These are phyloP conservation scores for Trichosporon coremiiforme DNA, from an alignment of 1,284 basidiomycete genomes.

Conservation along the genomic window DNA sequence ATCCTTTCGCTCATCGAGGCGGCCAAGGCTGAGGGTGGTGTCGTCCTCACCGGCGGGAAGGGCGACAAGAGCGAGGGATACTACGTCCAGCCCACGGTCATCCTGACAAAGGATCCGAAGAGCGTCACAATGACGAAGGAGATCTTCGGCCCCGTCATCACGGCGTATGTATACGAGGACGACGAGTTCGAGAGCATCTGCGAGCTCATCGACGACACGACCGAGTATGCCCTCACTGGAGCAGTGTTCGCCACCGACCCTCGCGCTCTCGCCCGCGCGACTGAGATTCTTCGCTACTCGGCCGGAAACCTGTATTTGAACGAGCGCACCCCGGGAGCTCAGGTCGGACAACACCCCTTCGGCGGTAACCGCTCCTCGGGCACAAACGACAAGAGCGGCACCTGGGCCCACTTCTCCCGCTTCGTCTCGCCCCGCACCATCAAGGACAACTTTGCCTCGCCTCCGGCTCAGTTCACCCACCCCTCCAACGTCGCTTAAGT, in stretches of 20 bases:
- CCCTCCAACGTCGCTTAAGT: constrained; percentile 75
- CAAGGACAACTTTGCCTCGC: constrained; percentile 89
- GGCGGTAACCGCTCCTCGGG: constrained; percentile 81
- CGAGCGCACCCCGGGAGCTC: constrained; percentile 85
- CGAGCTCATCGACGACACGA: constrained; percentile 82
- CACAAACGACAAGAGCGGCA: constrained; percentile 98
- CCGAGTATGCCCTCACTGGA: constrained; percentile 87
- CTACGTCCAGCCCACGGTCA: constrained; percentile 92
- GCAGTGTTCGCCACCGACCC: constrained; percentile 84
- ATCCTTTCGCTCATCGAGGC: constrained; percentile 81
- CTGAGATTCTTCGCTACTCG: constrained; percentile 78
- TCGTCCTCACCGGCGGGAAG: constrained; percentile 82
- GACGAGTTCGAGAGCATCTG: constrained; percentile 81
- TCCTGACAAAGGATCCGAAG: constrained; percentile 87
- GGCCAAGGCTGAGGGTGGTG: constrained; percentile 84
- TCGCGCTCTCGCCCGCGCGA: constrained; percentile 70
- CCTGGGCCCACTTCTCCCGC: constrained; percentile 83
- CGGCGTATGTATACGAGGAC: constrained; percentile 85
- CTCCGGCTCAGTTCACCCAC: constrained; percentile 71
- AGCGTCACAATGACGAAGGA: constrained; percentile 92
- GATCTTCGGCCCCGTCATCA: constrained; percentile 95
- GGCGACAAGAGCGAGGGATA: constrained; percentile 87
- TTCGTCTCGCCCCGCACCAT: constrained; percentile 89
- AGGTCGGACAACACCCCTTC: constrained; percentile 95
- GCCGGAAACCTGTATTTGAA: constrained; percentile 83